Evolutionary conservation across 2,329 filamentous ascomycete genomes (phyloP), one percentile per base, ranked within the genome.

Genomic region (Paradendryphiella salina): DNA sequence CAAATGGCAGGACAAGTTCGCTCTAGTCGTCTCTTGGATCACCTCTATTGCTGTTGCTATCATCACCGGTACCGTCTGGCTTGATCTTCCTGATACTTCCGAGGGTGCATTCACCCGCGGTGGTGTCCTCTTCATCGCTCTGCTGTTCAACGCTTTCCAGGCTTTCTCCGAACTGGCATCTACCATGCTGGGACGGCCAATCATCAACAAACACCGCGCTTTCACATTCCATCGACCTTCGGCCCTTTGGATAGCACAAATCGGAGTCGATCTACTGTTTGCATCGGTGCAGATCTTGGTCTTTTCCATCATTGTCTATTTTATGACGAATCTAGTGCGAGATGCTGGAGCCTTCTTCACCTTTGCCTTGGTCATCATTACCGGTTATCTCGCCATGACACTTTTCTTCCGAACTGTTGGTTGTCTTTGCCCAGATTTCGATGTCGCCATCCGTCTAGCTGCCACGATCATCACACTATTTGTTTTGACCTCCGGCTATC

Each of bases 61-160:
- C 52, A 83, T 95, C 18, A 78, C 90, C 37, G 90, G 90, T 60
- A 91, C 89, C 0, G 84, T 94, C 3, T 96, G 87, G 78, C 80
- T 90, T 51, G 78, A 90, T 29, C 81, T 90, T 28, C 84, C 84
- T 1, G 72, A 83, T 43, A 82, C 80, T 0, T 80, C 77, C 1
- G 83, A 83, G 26, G 89, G 86, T 32, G 88, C 89, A 3, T 95
- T 94, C 73, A 88, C 86, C 60, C 85, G 90, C 69, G 89, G 89
- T 56, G 90, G 89, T 76, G 82, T 93, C 1, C 77, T 95, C 42
- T 95, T 95, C 75, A 84, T 91, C 46, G 79, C 87, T 17, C 81
- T 95, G 1, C 75, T 95, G 4, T 93, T 93, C 80, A 93, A 93
- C 70, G 87, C 88, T n/a, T 93, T 95, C 73, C 86, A 90, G 66